These are phyloP conservation scores for Rhodamnia rubescens DNA, from an alignment of 345 rosid species.

Conservation along the genomic window DNA sequence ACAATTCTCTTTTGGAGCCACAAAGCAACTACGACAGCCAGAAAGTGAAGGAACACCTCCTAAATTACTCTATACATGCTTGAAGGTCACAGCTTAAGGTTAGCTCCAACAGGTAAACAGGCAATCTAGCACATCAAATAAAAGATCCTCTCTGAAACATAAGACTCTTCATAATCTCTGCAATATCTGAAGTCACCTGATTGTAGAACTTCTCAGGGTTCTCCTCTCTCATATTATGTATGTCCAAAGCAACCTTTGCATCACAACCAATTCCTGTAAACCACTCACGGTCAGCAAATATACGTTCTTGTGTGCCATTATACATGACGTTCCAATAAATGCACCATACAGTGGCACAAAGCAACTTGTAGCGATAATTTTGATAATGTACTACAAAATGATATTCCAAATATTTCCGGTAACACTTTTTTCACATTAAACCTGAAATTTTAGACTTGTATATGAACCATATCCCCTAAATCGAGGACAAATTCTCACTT, in stretches of 20 bases:
- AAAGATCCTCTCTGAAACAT: background rate
- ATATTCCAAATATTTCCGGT: background rate
- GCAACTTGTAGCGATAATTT: background rate
- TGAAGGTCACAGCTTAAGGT: background rate
- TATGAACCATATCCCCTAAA: background rate
- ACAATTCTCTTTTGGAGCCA: background rate
- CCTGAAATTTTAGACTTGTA: background rate
- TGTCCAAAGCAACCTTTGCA: conserved; percentile 83
- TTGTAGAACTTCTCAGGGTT: conserved; percentile 75
- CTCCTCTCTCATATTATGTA: conserved; percentile 68
- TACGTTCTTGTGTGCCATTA: background rate
- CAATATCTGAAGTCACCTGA: conserved; percentile 31
- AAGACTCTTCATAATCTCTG: background rate
- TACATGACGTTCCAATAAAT: background rate
- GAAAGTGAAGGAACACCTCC: background rate
- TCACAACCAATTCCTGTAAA: conserved; percentile 70
- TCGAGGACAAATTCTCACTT: background rate
- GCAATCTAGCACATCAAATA: background rate
- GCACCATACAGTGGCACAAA: background rate
- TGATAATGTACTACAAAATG: background rate
- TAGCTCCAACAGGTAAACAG: background rate
- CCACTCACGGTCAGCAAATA: background rate
- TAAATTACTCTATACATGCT: background rate
- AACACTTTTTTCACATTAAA: background rate
- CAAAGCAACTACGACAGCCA: background rate